These are phyloP conservation scores for Talaromyces wortmannii DNA, from an alignment of 495 filamentous ascomycete species.

Conservation along the genomic window DNA sequence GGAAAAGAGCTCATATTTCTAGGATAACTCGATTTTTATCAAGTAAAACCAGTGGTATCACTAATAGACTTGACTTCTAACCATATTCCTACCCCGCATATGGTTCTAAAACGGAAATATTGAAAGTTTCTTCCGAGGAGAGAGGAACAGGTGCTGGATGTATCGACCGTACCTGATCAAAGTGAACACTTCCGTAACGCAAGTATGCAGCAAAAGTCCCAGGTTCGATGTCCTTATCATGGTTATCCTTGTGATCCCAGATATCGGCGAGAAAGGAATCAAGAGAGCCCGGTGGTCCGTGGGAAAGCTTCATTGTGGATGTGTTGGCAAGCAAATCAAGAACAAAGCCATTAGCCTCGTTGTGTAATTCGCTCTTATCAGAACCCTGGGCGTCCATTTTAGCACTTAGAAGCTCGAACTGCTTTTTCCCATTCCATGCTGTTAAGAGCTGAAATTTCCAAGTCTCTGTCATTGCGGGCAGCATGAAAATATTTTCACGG, in stretches of 20 bases:
- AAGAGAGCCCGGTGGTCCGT: not conserved
- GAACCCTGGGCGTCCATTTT: not conserved
- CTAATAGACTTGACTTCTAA: no score
- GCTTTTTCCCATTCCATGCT: not conserved
- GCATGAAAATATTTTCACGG: not conserved
- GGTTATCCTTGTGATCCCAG: not conserved
- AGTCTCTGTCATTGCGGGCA: not conserved
- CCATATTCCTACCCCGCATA: not conserved
- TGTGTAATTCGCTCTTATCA: not conserved
- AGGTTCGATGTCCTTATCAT: conserved; percentile 2
- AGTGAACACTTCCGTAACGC: conserved; percentile 7
- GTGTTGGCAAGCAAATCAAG: not conserved
- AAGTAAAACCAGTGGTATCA: no score
- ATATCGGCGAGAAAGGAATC: not conserved
- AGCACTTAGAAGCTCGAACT: not conserved
- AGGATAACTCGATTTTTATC: no score
- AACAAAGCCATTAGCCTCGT: not conserved
- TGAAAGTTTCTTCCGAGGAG: not conserved
- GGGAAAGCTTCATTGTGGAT: not conserved
- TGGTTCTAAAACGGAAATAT: not conserved
- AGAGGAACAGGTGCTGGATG: not conserved
- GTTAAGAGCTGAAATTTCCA: not conserved
- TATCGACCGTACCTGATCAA: conserved; percentile 2
- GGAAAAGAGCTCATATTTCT: no score
- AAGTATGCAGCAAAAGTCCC: conserved; percentile 8